Conservation (phyloP, 2,329 filamentous ascomycete genomes). For the Talaromyces piceae region DNA sequence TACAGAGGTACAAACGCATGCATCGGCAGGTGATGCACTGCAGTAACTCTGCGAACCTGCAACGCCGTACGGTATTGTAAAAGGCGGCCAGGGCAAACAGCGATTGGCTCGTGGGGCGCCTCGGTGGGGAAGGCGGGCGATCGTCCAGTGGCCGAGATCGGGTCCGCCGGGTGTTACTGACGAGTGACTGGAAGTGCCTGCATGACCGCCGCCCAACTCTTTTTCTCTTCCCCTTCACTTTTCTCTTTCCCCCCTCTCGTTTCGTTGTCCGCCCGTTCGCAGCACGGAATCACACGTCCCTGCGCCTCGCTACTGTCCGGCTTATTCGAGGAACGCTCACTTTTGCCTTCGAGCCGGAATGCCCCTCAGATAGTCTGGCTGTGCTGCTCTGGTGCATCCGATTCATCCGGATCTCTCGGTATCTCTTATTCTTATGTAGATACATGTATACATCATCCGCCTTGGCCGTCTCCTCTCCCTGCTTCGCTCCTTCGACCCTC, state of each 20-base stretch:
- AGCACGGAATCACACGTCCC: conserved; percentile 1
- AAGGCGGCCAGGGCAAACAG: neutral
- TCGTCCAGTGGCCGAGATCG: neutral
- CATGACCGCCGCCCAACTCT: neutral
- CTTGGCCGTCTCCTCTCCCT: neutral
- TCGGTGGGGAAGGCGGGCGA: neutral
- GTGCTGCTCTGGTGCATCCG: conserved; percentile 15
- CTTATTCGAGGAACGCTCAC: neutral
- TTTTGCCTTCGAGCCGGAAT: neutral
- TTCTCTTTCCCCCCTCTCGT: neutral
- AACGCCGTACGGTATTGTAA: neutral
- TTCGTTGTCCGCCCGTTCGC: neutral
- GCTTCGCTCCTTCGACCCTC: conserved; percentile 12
- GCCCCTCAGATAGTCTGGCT: conserved; percentile 19
- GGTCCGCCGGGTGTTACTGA: neutral
- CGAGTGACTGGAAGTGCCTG: too few species aligned
- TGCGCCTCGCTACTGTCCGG: neutral
- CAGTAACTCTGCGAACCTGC: too few species aligned
- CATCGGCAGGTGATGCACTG: too few species aligned
- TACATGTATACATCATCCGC: neutral
- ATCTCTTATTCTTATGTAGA: conserved; percentile 7
- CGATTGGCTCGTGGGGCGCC: neutral
- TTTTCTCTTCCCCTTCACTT: neutral
- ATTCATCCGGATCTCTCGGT: conserved; percentile 5
- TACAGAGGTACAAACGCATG: too few species aligned